These are phyloP conservation scores for Cyclostephanos tholiformis DNA, from an alignment of 108 stramenopile genomes.

Conservation along the genomic window DNA sequence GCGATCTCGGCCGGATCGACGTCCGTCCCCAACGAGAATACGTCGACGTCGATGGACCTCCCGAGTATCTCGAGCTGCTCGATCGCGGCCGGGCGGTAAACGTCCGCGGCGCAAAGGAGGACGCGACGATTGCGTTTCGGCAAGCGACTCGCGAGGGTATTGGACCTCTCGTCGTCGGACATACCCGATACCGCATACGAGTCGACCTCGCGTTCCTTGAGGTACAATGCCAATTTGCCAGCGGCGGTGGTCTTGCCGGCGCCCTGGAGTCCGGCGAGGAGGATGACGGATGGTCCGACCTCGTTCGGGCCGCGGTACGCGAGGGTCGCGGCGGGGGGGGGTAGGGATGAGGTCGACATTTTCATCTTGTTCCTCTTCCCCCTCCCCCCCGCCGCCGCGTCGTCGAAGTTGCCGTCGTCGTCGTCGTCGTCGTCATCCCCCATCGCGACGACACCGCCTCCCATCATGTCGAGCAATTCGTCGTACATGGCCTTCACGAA, in stretches of 20 bases:
- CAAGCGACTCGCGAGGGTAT: constrained; percentile 56
- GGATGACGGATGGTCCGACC: constrained; percentile 77
- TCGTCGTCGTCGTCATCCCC: constrained; percentile 10
- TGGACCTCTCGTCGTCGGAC: constrained; percentile 54
- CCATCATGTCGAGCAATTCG: constrained; percentile 93
- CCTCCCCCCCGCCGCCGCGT: no score
- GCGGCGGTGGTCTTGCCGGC: constrained; percentile 96
- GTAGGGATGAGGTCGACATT: no score
- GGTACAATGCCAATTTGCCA: constrained; percentile 90
- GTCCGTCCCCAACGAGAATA: constrained; percentile 80
- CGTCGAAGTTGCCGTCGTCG: constrained; percentile 9
- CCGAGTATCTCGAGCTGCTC: constrained; percentile 92
- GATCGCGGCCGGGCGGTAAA: constrained; percentile 96
- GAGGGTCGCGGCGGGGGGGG: constrained; percentile 65
- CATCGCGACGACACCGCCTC: constrained; percentile 58
- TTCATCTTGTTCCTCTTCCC: no score
- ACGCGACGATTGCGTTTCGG: constrained; percentile 82
- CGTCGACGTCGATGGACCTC: constrained; percentile 77
- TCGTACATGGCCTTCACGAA: constrained; percentile 97
- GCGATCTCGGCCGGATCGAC: constrained; percentile 93
- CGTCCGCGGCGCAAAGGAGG: constrained; percentile 91
- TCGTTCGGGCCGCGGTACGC: constrained; percentile 36
- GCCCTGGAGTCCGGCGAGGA: constrained; percentile 95
- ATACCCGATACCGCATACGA: constrained; percentile 51
- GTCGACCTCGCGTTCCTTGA: constrained; percentile 84